Evolutionary conservation across 768 basidiomycete species (phyloP), one percentile per base, ranked within the genome.

Genomic region (Fistulinella prunicolor): DNA sequence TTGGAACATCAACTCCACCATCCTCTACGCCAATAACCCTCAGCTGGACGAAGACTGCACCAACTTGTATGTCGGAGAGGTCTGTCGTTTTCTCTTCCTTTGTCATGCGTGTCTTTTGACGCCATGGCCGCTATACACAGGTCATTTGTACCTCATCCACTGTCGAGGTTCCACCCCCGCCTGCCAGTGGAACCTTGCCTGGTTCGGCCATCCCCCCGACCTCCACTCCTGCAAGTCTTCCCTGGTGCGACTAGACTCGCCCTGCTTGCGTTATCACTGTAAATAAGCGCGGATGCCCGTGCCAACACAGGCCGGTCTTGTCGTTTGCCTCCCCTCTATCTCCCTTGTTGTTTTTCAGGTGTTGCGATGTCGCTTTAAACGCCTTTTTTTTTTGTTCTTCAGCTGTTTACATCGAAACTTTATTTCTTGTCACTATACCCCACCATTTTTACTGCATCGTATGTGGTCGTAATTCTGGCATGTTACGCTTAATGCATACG

Each of bases 31-130:
- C 49, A 89, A 90, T 79, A 92, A 92, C 78, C 89, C 86, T 17
- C 82, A 89, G 65, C 73, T 90, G 56, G 53, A 80, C 57, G 3
- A 38, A 0, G 69, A 62, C 0, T 86, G 81, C 66, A 67, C 56
- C 55, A 89, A 89, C 72, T 71, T 91, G 64, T 88, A 89, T 67
- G 60, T 85, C 48, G 86, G 83, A 60, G 84, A 89, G 79, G 88
- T 89, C 7, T 36, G 35, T 7, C 13, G 35, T 5, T 36, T n/a
- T 36, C 17, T 36, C 17, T 7, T 19, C 35, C 3, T 36, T n/a
- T 19, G 5, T 6, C 12, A 19, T 19, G 32, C 16, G 14, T 7
- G 35, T 16, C 23, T n/a, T n/a, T n/a, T 41, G 7, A 44, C 21
- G 9, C 21, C 22, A 20, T 4, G 3, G 3, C 17, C n/a, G n/a